Conservation (phyloP, 1,284 basidiomycete genomes). For the Moniliophthora roreri region DNA sequence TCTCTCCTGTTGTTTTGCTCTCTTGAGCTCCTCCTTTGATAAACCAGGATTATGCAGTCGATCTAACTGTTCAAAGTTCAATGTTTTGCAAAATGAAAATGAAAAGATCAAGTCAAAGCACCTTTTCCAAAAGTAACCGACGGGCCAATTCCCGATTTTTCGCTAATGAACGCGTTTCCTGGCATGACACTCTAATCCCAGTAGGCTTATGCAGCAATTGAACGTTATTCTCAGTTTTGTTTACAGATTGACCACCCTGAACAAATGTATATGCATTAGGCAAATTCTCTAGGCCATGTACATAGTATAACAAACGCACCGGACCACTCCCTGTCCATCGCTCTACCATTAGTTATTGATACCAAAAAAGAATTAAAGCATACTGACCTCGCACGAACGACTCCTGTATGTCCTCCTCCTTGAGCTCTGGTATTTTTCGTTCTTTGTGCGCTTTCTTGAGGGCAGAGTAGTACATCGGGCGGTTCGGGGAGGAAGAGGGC, state of each 20-base stretch:
- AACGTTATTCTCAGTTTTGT: constrained; percentile 84
- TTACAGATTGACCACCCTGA: constrained; percentile 78
- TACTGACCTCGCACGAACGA: constrained; percentile 71
- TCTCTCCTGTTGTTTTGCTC: constrained; percentile 69
- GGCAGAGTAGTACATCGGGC: constrained; percentile 57
- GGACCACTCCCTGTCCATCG: constrained; percentile 68
- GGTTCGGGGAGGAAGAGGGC: constrained; percentile 16
- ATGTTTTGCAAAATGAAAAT: constrained; percentile 1
- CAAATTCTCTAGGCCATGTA: constrained; percentile 19
- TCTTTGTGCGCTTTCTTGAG: constrained; percentile 66
- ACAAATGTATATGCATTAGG: constrained; percentile 17
- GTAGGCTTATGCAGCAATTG: constrained; percentile 79
- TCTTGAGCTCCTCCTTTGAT: constrained; percentile 65
- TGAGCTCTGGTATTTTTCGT: constrained; percentile 62
- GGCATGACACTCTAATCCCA: constrained; percentile 74
- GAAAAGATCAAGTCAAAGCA: constrained; percentile 30
- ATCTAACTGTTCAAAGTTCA: constrained; percentile 53
- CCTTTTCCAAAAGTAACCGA: constrained; percentile 68
- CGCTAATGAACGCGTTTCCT: constrained; percentile 74
- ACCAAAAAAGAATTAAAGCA: constrained; percentile 9
- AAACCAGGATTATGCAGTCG: constrained; percentile 69
- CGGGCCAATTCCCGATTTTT: constrained; percentile 73
- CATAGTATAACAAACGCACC: constrained; percentile 30
- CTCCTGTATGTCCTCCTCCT: constrained; percentile 74
- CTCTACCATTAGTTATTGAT: constrained; percentile 15